Evolutionary conservation across 2,329 filamentous ascomycete genomes (phyloP).

Genomic region (Ceratocystis cubensis): DNA sequence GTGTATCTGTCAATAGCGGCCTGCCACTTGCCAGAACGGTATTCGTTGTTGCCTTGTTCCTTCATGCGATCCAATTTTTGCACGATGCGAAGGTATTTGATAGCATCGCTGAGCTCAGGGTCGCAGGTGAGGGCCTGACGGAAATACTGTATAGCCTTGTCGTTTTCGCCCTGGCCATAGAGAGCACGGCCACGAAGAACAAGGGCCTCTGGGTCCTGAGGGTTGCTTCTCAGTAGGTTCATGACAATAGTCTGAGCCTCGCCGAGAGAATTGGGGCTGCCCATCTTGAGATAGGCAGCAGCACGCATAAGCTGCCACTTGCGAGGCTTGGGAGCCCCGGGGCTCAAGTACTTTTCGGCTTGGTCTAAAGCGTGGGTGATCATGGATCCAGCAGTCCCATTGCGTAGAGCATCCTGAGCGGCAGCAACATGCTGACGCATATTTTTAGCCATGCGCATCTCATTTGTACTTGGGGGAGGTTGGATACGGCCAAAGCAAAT

Average conservation of each 20-base stretch:
- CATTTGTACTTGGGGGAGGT: constrained; percentile 69
- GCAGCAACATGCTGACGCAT: constrained; percentile 75
- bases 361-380: constrained; percentile 82
- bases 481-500: constrained; percentile 69
- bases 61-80: constrained; percentile 90
- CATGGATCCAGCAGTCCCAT: constrained; percentile 77
- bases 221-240: constrained; percentile 71
- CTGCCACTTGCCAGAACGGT: constrained; percentile 72
- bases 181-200: constrained; percentile 77
- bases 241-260: constrained; percentile 91
- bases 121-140: constrained; percentile 80
- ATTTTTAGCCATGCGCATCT: constrained; percentile 66
- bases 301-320: constrained; percentile 91
- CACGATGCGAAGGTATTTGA: constrained; percentile 79
- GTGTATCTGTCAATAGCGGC: constrained; percentile 76
- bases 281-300: constrained; percentile 87
- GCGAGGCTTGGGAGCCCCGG: constrained; percentile 64
- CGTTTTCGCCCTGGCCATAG: constrained; percentile 86
- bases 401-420: constrained; percentile 62
- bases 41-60: constrained; percentile 80
- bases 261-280: constrained; percentile 72
- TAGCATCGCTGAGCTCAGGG: constrained; percentile 77
- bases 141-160: constrained; percentile 87
- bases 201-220: constrained; percentile 83
- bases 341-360: constrained; percentile 68